Base-by-base conservation (phyloP, 345 rosid species). In the Microthlaspi erraticum region DNA sequence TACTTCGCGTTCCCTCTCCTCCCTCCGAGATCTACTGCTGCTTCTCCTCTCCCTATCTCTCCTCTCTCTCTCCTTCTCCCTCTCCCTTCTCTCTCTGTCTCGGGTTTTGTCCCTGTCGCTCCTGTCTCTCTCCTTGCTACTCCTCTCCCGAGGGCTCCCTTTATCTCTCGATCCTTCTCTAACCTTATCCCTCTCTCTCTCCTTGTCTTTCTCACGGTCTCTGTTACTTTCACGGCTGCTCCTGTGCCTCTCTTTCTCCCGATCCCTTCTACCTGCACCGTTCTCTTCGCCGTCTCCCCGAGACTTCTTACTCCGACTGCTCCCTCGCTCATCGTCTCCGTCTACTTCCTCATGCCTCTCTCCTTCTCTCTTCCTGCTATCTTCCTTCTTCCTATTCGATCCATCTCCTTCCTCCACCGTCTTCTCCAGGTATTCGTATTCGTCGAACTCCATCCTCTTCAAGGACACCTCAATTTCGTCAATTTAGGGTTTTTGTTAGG, bases 401-500 rank as follows among this genome's bases (percentile, higher is more conserved):
- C 45, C 68, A 14, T 65, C 77, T 43, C 80, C 83, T 66, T 82
- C 89, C 78, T 83, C 97, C 36, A 83, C 98, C 33, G 96, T 82
- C 80, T 90, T 88, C 87, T 93, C 98, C 63, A 93, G 83, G 62
- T 93, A 93, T 76, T 93, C 96, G 83, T 87, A 87, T 81, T 90
- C 98, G 87, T 93, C 98, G 75, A 93, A 90, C 8, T 84, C 97
- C 97, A 88, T 90, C 45, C 56, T 23, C 39, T 55, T 41, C 68
- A 12, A 66, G 11, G 34, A 23, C 6, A 5, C 53, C 44, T 64
- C 72, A 41, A 54, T 23, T 18, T 63, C 64, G 49, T 39, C 45
- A 48, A 54, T 58, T 58, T 64, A 49, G 61, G 63, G 63, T 6
- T 68, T 75, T 60, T 60, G 71, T 63, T 63, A 78, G 78, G 80